A percentile compares a stretch with the other conserved stretches of the same genome.
Conservation (phyloP, 1,139 yeast genomes). For the Pichia cactophila region DNA sequence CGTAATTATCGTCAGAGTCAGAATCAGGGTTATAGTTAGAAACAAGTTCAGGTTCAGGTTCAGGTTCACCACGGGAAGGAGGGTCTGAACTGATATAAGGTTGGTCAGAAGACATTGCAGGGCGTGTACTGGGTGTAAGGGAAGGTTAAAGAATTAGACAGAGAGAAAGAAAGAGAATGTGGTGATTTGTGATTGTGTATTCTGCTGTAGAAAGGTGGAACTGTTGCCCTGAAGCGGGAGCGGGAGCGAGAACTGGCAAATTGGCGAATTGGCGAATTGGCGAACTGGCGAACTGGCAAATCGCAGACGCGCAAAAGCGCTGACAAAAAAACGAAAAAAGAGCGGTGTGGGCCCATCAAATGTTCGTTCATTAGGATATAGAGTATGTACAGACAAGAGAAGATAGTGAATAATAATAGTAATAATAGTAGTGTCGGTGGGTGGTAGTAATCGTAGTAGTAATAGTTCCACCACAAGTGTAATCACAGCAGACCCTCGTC, state of each 20-base stretch:
- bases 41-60: background rate
- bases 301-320: background rate
- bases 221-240: no score
- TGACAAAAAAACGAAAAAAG: background rate
- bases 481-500: background rate
- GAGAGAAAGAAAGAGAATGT: background rate
- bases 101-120: background rate
- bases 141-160: background rate
- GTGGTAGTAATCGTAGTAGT: background rate
- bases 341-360: background rate
- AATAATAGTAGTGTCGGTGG: background rate
- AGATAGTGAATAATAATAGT: no score
- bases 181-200: background rate
- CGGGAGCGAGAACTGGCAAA: no score
- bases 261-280: background rate
- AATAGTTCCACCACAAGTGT: background rate
- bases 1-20: constrained; percentile 6
- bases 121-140: background rate
- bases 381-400: background rate
- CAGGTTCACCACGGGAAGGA: background rate
- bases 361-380: background rate
- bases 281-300: no score
- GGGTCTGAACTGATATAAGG: background rate
- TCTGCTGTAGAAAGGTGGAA: background rate
- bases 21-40: background rate